A percentile compares a stretch with the other conserved stretches of the same genome.
These are phyloP conservation scores for Trametes cingulata DNA, from an alignment of 768 basidiomycete species.

Conservation along the genomic window DNA sequence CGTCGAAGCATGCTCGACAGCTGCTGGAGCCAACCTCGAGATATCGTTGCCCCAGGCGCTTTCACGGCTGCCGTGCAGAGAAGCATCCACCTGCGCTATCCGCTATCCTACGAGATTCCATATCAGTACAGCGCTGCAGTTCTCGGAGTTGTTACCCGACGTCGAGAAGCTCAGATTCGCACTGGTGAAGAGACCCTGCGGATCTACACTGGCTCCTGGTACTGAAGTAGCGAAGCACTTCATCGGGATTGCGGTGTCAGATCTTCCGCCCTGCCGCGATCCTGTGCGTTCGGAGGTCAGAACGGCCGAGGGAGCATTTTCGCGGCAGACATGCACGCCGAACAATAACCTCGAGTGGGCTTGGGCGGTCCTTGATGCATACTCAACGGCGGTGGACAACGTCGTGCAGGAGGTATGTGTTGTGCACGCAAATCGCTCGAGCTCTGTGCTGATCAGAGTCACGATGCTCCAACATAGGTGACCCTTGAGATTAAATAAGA, in stretches of 20 bases:
- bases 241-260: too few relatives aligned
- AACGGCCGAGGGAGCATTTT: too few relatives aligned
- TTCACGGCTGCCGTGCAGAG: too few relatives aligned
- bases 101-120: background rate
- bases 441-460: too few relatives aligned
- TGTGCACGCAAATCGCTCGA: background rate
- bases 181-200: background rate
- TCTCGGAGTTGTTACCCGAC: background rate
- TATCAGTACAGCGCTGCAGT: background rate
- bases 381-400: background rate
- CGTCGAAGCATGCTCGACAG: conserved; percentile 48
- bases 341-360: background rate
- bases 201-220: background rate
- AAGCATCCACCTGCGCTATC: too few relatives aligned
- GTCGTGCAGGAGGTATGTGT: background rate
- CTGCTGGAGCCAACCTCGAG: too few relatives aligned
- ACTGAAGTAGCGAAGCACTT: background rate
- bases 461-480: too few relatives aligned
- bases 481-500: too few relatives aligned
- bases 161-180: background rate
- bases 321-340: background rate
- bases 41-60: too few relatives aligned
- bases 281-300: too few relatives aligned
- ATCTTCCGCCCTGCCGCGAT: too few relatives aligned
- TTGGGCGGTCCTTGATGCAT: background rate